phyloP scores from a whole-genome alignment of 2,329 filamentous ascomycete species.

The Cladosporium sphaerospermum region DNA sequence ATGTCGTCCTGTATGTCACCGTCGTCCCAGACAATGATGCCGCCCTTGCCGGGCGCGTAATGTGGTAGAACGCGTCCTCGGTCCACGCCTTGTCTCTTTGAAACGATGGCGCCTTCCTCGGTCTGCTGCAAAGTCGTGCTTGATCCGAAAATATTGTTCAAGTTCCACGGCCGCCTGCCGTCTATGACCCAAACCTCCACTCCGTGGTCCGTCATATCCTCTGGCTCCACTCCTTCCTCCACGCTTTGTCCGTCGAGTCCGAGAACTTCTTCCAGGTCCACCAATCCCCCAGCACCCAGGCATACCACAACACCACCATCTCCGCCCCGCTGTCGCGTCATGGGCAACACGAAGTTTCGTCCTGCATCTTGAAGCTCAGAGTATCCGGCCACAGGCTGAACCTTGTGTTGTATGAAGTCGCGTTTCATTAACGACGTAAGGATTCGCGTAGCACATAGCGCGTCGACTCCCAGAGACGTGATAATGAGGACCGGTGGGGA shows the following conservation, averaged over 20 bases:
- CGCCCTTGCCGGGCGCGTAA: constrained; percentile 74
- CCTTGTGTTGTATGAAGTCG: constrained; percentile 97
- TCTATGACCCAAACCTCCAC: constrained; percentile 95
- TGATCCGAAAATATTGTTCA: constrained; percentile 77
- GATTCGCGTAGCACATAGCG: constrained; percentile 90
- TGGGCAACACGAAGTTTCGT: constrained; percentile 69
- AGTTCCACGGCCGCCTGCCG: constrained; percentile 85
- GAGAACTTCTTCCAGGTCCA: constrained; percentile 75
- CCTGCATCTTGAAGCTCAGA: constrained; percentile 77
- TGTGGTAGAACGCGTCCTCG: constrained; percentile 64
- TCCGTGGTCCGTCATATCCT: constrained; percentile 55
- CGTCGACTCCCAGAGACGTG: constrained; percentile 88
- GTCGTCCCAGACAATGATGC: constrained; percentile 91
- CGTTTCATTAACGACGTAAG: constrained; percentile 88
- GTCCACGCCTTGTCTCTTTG: constrained; percentile 60
- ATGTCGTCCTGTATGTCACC: constrained; percentile 89
- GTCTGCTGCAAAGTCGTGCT: constrained; percentile 29
- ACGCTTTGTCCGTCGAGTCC: constrained; percentile 54
- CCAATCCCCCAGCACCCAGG: constrained; percentile 83
- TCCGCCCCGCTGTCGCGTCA: constrained; percentile 80
- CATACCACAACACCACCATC: constrained; percentile 86
- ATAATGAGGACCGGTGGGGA: constrained; percentile 88
- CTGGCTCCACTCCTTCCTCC: constrained; percentile 40
- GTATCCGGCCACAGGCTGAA: constrained; percentile 91
- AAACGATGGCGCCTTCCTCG: constrained; percentile 28